phyloP scores from a whole-genome alignment of 352 stramenopile genomes.

The Phytophthora crassamura region DNA sequence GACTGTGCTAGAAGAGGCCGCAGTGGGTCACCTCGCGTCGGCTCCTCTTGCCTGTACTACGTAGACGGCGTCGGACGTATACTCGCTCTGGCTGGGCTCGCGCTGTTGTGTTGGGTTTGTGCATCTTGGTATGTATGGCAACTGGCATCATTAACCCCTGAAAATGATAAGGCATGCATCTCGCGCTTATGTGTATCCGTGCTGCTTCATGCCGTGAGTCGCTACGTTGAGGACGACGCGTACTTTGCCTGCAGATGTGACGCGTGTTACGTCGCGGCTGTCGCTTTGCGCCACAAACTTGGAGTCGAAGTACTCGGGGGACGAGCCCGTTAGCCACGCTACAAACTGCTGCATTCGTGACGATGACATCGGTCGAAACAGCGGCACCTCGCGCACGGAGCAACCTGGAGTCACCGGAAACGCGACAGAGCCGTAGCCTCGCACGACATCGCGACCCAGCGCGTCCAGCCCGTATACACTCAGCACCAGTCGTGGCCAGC shows the following conservation, averaged over 20 bases:
- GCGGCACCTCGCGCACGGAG: constrained; percentile 73
- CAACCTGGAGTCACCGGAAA: constrained; percentile 77
- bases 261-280: constrained; percentile 72
- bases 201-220: constrained; percentile 62
- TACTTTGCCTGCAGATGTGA: constrained; percentile 61
- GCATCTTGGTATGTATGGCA: constrained; percentile 34
- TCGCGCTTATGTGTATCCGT: constrained; percentile 44
- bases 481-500: constrained; percentile 94
- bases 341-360: constrained; percentile 88
- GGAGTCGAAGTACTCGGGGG: constrained; percentile 91
- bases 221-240: constrained; percentile 71
- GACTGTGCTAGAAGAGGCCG: constrained; percentile 59
- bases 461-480: constrained; percentile 91
- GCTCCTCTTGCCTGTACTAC: constrained; percentile 12
- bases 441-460: constrained; percentile 90
- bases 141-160: constrained; percentile 32
- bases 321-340: constrained; percentile 88
- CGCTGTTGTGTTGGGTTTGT: constrained; percentile 17
- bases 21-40: neutral
- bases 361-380: constrained; percentile 90
- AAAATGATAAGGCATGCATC: constrained; percentile 34
- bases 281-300: constrained; percentile 80
- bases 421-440: constrained; percentile 91
- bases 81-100: neutral
- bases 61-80: constrained; percentile 9